Percentiles rank a stretch among this genome's conserved stretches.
Evolutionary conservation across 768 basidiomycete species (phyloP).

Genomic region (Lentinula detonsa): DNA sequence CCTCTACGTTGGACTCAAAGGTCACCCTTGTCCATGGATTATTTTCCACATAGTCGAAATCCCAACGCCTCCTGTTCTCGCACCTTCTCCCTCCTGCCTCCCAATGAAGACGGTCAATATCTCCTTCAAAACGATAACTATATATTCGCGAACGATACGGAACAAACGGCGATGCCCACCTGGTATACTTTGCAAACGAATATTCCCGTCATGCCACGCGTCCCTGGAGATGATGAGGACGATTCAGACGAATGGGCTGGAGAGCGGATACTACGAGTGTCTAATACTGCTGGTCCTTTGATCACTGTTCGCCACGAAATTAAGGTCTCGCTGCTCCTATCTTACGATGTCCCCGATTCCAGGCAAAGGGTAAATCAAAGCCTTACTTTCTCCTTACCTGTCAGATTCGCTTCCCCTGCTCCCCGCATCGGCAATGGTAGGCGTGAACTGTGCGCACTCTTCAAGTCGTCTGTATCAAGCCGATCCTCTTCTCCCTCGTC

Average conservation of each 20-base stretch:
- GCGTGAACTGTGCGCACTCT: conserved; percentile 9
- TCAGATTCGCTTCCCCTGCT: conserved; percentile 41
- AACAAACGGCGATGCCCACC: conserved; percentile 22
- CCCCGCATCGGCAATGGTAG: conserved; percentile 18
- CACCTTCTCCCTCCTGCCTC: conserved; percentile 46
- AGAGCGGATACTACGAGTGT: conserved; percentile 33
- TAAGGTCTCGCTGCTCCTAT: conserved; percentile 45
- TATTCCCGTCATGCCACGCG: conserved; percentile 37
- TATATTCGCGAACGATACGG: conserved; percentile 38
- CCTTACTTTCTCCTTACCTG: conserved; percentile 41
- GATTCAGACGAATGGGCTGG: conserved; percentile 33
- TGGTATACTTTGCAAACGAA: conserved; percentile 58
- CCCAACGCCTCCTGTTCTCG: conserved; percentile 21
- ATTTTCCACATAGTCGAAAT: conserved; percentile 24
- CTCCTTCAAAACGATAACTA: conserved; percentile 42
- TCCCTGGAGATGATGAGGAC: conserved; percentile 15
- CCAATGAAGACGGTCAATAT: conserved; percentile 39
- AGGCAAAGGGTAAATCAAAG: conserved; percentile 24
- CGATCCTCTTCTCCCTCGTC: conserved; percentile 12
- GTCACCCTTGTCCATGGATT: conserved; percentile 45
- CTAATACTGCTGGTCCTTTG: conserved; percentile 43
- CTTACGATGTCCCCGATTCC: conserved; percentile 43
- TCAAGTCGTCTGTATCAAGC: conserved; percentile 10
- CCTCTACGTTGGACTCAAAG: conserved; percentile 54
- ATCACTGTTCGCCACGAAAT: conserved; percentile 51